These are phyloP conservation scores for Canavalia gladiata DNA, from an alignment of 306 rosid genomes.

Conservation along the genomic window DNA sequence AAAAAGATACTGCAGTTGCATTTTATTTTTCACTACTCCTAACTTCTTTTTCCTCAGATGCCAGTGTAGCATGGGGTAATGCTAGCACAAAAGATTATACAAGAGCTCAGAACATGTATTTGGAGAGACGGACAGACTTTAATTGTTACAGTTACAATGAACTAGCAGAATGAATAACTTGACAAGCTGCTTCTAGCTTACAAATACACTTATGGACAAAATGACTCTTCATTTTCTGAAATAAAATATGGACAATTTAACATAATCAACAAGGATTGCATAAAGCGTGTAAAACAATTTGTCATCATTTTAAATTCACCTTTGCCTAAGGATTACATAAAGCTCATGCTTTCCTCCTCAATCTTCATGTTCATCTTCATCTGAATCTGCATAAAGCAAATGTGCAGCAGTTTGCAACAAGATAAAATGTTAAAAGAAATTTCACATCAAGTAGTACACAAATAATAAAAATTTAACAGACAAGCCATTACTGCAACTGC, in stretches of 20 bases:
- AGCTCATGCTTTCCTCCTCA: constrained; percentile 57
- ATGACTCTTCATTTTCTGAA: neutral
- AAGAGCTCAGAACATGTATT: constrained; percentile 22
- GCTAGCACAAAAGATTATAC: constrained; percentile 24
- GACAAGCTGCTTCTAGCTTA: constrained; percentile 3
- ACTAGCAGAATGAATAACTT: constrained; percentile 18
- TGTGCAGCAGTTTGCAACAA: constrained; percentile 31
- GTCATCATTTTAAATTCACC: constrained; percentile 54
- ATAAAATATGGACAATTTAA: constrained; percentile 19
- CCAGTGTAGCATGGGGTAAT: constrained; percentile 6
- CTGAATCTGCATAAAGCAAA: constrained; percentile 75
- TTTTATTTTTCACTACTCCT: constrained; percentile 20
- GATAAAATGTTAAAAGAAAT: constrained; percentile 27
- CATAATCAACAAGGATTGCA: neutral
- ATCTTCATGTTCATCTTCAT: constrained; percentile 91
- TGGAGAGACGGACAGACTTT: neutral
- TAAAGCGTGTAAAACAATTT: constrained; percentile 36
- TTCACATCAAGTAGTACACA: constrained; percentile 25
- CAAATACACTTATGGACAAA: constrained; percentile 11
- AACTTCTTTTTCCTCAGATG: constrained; percentile 30
- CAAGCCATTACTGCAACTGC: constrained; percentile 23
- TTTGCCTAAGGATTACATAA: constrained; percentile 46
- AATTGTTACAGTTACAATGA: neutral
- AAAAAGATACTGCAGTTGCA: neutral
- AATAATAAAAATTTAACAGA: constrained; percentile 28